These are phyloP conservation scores for Flaveria trinervia DNA, from an alignment of 129 eudicot genomes.

Conservation along the genomic window DNA sequence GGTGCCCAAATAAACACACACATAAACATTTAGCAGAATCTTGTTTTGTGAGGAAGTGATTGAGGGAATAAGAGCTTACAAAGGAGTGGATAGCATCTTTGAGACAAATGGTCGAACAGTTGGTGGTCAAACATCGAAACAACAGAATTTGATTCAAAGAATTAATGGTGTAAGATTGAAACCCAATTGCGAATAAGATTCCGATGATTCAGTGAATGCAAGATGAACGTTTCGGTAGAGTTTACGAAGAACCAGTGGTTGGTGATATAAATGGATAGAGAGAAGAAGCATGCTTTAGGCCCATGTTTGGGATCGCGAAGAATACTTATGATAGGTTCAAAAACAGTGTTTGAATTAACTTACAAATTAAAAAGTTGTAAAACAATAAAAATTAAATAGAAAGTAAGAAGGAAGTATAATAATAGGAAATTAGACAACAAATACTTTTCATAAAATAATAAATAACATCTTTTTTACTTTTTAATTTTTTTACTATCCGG, in stretches of 20 bases:
- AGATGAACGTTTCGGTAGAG: not conserved
- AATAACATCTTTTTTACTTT: too few relatives aligned
- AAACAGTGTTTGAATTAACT: too few relatives aligned
- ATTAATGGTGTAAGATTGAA: too few relatives aligned
- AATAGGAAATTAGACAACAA: too few relatives aligned
- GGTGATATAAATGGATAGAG: slow-evolving; percentile 30
- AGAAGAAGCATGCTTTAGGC: too few relatives aligned
- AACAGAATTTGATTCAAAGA: not conserved
- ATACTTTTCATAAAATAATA: too few relatives aligned
- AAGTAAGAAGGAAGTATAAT: too few relatives aligned
- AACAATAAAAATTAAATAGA: too few relatives aligned
- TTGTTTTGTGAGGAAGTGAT: not conserved
- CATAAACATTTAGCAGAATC: not conserved
- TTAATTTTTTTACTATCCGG: too few relatives aligned
- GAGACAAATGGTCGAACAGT: slow-evolving; percentile 35
- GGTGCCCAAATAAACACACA: slow-evolving; percentile 7
- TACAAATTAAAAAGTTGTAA: too few relatives aligned
- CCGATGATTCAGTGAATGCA: not conserved
- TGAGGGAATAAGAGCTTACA: slow-evolving; percentile 30
- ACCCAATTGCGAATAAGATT: slow-evolving; percentile 10
- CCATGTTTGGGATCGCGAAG: too few relatives aligned
- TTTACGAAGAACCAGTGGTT: slow-evolving; percentile 26
- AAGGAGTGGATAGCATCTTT: slow-evolving; percentile 37
- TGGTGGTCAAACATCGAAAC: slow-evolving; percentile 36
- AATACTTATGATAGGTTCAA: too few relatives aligned